Evolutionary conservation across 306 rosid species (phyloP).

Genomic region (Canavalia gladiata): DNA sequence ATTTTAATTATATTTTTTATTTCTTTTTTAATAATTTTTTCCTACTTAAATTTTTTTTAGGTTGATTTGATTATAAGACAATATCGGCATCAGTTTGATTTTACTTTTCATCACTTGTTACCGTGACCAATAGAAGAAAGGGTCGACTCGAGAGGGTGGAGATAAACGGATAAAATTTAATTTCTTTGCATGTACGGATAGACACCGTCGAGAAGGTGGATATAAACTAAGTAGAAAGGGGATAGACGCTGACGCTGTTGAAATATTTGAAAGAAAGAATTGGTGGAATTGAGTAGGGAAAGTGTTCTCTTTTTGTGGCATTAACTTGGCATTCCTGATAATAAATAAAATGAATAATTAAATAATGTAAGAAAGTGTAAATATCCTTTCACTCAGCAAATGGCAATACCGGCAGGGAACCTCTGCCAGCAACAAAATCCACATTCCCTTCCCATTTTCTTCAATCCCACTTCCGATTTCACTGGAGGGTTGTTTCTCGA

Average conservation of each 20-base stretch:
- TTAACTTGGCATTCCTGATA: background rate
- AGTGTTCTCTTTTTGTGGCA: background rate
- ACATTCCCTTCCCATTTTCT: conserved; percentile 43
- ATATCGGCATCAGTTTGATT: no score
- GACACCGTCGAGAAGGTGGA: no score
- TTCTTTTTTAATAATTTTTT: no score
- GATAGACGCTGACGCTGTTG: no score
- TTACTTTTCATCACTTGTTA: no score
- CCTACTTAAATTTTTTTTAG: no score
- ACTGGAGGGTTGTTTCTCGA: conserved; percentile 82
- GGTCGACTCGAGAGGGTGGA: background rate
- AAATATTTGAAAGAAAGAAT: background rate
- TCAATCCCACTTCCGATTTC: conserved; percentile 42
- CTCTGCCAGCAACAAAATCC: conserved; percentile 43
- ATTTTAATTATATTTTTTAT: no score
- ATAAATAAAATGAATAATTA: background rate
- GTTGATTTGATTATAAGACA: no score
- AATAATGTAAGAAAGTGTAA: background rate
- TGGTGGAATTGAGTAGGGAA: background rate
- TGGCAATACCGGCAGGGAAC: conserved; percentile 57
- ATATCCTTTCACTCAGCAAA: background rate
- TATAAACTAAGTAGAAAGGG: no score
- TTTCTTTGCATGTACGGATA: background rate
- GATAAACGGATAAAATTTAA: conserved; percentile 18
- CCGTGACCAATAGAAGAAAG: background rate